phyloP scores from a whole-genome alignment of 176 grass and related monocot species.

The Bromus sterilis region DNA sequence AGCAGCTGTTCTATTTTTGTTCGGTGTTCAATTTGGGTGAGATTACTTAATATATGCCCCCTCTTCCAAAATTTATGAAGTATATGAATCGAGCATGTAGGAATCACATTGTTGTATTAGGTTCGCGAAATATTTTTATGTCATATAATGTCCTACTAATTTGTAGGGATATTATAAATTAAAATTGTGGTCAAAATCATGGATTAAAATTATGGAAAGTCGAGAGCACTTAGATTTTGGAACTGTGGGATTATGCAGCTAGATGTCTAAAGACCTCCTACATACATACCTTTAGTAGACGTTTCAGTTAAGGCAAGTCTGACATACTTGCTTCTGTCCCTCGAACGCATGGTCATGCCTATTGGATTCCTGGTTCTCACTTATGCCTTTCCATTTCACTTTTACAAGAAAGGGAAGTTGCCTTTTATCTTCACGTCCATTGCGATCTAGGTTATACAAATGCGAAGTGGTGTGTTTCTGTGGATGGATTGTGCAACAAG shows the following conservation, averaged over 20 bases:
- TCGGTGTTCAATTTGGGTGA: background rate
- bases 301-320: background rate
- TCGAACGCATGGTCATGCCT: background rate
- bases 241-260: background rate
- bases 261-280: background rate
- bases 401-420: background rate
- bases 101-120: background rate
- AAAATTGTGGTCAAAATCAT: background rate
- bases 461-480: background rate
- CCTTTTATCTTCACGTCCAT: background rate
- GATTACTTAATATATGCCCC: background rate
- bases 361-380: background rate
- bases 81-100: background rate
- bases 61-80: background rate
- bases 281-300: background rate
- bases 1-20: background rate
- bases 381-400: background rate
- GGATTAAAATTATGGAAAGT: background rate
- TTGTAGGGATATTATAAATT: background rate
- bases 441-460: background rate
- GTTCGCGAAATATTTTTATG: background rate
- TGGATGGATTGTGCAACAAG: background rate
- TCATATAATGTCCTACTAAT: background rate
- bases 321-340: background rate
- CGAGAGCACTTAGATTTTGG: background rate